Evolutionary conservation across 1,284 basidiomycete genomes (phyloP).

Genomic region (Leccinum pachyderme): DNA sequence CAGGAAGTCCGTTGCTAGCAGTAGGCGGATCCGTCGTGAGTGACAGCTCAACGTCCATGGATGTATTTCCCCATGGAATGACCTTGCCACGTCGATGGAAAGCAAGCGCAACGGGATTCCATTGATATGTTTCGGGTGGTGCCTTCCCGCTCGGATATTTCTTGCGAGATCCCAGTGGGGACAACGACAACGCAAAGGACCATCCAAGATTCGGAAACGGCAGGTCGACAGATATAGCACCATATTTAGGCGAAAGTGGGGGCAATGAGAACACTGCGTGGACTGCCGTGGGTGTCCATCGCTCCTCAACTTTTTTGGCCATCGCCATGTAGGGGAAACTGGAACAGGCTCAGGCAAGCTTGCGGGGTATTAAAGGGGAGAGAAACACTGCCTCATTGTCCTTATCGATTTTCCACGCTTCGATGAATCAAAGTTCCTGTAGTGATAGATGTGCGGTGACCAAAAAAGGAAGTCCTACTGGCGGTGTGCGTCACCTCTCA

Average conservation of each 20-base stretch:
- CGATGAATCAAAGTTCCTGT: not conserved
- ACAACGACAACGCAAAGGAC: constrained; percentile 18
- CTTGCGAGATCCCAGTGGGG: not conserved
- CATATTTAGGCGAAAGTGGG: not conserved
- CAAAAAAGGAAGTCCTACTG: no score
- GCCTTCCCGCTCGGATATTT: no score
- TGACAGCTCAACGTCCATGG: constrained; percentile 14
- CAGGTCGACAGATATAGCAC: constrained; percentile 6
- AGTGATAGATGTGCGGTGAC: not conserved
- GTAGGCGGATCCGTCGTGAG: not conserved
- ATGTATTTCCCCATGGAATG: constrained; percentile 15
- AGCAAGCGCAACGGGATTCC: constrained; percentile 11
- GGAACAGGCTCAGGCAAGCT: not conserved
- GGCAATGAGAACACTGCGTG: constrained; percentile 8
- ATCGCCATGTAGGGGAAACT: not conserved
- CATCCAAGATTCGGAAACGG: constrained; percentile 17
- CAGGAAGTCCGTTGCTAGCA: not conserved
- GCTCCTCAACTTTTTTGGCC: constrained; percentile 13
- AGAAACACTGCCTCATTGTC: not conserved
- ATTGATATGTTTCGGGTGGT: not conserved
- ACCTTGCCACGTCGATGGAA: constrained; percentile 6
- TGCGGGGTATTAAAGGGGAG: not conserved
- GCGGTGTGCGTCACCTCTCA: no score
- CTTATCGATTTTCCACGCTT: not conserved
- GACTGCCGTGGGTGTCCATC: constrained; percentile 15